Evolutionary conservation across 495 filamentous ascomycete species (phyloP), one percentile per base, ranked within the genome.

Genomic region (Penicillium taxi): DNA sequence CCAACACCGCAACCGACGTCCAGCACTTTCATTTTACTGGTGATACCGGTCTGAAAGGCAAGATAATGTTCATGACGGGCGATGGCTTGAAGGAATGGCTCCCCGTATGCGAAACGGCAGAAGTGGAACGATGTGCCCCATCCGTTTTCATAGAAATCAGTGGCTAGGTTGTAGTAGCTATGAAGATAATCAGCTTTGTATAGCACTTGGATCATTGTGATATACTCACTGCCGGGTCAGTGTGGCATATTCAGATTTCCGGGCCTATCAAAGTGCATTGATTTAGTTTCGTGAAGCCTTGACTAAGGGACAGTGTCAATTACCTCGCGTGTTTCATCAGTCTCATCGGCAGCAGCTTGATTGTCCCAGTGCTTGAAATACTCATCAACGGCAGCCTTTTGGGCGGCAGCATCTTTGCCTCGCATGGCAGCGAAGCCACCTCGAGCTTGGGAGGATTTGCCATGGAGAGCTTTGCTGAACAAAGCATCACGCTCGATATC

Each of bases 101-200:
- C 89, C 50, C 80, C 81, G 45, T 78, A 66, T 34, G 83, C 81
- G 60, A 87, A 94, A 36, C 89, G 84, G 67, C 87, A 94, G 75
- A 96, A 95, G 64, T 96, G 87, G 76, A 93, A 91, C 35, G 75
- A 84, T 40, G 81, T 74, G 33, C 82, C 81, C 89, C 89, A 95
- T 43, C 87, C 89, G 50, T 94, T 22, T 14, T 96, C 89, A 70
- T 95, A 96, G 6, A 95, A 60, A 52, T 95, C 89, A 32, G 89
- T 96, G 9, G 84, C 87, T 21, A 96, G 80, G 65, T 96, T 94
- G 72, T 96, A 96, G 72, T 96, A 96, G 19, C n/a, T n/a, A n/a
- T n/a, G n/a, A n/a, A n/a, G n/a, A n/a, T n/a, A n/a, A n/a, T n/a
- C n/a, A n/a, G n/a, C n/a, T n/a, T n/a, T n/a, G n/a, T n/a, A n/a